These are phyloP conservation scores for Plectosphaerella cucumerina DNA, from an alignment of 2,329 filamentous ascomycete genomes.

Conservation along the genomic window DNA sequence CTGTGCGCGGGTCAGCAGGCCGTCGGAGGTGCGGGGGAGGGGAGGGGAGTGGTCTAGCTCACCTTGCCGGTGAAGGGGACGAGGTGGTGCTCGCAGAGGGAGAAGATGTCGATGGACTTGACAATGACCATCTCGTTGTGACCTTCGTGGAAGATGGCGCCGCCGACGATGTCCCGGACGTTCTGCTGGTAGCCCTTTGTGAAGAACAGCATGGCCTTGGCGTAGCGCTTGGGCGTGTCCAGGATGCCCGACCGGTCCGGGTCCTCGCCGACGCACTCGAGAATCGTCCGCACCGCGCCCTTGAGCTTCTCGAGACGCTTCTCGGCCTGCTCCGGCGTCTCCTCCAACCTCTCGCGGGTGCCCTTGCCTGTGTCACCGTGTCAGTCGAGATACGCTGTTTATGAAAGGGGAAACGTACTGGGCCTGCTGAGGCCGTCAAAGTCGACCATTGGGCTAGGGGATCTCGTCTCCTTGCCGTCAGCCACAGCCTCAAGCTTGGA, in stretches of 20 bases:
- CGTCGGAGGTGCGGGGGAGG: background rate
- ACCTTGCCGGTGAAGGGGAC: constrained; percentile 96
- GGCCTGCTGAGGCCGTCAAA: constrained; percentile 58
- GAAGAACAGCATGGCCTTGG: constrained; percentile 92
- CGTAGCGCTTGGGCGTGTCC: constrained; percentile 77
- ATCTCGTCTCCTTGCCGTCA: constrained; percentile 30
- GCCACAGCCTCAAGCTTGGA: constrained; percentile 18
- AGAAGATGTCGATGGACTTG: constrained; percentile 94
- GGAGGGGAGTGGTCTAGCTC: constrained; percentile 14
- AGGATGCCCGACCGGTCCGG: constrained; percentile 61
- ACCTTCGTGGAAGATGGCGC: constrained; percentile 91
- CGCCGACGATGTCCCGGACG: constrained; percentile 84
- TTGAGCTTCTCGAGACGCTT: constrained; percentile 52
- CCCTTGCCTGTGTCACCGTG: constrained; percentile 45
- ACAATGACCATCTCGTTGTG: constrained; percentile 98
- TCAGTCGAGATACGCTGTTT: background rate
- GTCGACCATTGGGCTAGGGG: constrained; percentile 55
- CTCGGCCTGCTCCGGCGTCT: constrained; percentile 45
- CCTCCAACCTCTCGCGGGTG: constrained; percentile 59
- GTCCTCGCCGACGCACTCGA: constrained; percentile 67
- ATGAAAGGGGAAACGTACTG: constrained; percentile 31
- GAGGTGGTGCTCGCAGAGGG: constrained; percentile 93
- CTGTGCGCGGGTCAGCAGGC: constrained; percentile 34
- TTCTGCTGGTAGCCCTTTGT: constrained; percentile 98
- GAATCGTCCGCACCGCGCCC: constrained; percentile 59